These are phyloP conservation scores for Pseudodiploospora longispora DNA, from an alignment of 2,329 filamentous ascomycete genomes.

Conservation along the genomic window DNA sequence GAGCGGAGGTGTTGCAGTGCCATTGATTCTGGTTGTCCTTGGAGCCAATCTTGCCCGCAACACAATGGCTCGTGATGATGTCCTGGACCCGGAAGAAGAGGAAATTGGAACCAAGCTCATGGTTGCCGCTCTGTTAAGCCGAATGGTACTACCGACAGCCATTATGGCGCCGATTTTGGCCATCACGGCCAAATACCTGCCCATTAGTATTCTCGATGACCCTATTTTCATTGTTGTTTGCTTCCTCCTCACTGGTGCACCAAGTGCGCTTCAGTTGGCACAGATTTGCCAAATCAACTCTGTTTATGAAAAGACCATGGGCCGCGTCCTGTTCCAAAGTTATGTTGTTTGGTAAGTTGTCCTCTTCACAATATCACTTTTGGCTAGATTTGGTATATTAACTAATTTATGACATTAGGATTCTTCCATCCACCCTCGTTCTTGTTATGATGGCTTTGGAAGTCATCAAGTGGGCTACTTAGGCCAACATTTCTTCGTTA, in stretches of 20 bases:
- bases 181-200: conserved; percentile 79
- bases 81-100: conserved; percentile 62
- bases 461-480: conserved; percentile 76
- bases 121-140: conserved; percentile 73
- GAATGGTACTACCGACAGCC: conserved; percentile 86
- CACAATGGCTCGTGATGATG: conserved; percentile 62
- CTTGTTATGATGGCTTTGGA: conserved; percentile 89
- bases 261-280: conserved; percentile 85
- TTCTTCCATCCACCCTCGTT: conserved; percentile 83
- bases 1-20: conserved; percentile 84
- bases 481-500: conserved; percentile 4
- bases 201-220: conserved; percentile 89
- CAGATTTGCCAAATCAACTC: conserved; percentile 98
- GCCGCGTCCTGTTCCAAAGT: conserved; percentile 86
- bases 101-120: conserved; percentile 66
- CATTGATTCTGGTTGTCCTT: conserved; percentile 88
- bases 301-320: conserved; percentile 93
- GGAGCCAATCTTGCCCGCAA: conserved; percentile 92
- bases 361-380: conserved; percentile 7
- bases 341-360: conserved; percentile 67
- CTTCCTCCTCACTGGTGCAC: conserved; percentile 90
- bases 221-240: conserved; percentile 98
- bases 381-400: conserved; percentile 2
- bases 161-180: conserved; percentile 90
- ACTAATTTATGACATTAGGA: conserved; percentile 46